Percentiles rank a stretch among this genome's conserved stretches.
These are phyloP conservation scores for Mortierella sp. DNA, from an alignment of 371 early-diverging fungal genomes.

Conservation along the genomic window DNA sequence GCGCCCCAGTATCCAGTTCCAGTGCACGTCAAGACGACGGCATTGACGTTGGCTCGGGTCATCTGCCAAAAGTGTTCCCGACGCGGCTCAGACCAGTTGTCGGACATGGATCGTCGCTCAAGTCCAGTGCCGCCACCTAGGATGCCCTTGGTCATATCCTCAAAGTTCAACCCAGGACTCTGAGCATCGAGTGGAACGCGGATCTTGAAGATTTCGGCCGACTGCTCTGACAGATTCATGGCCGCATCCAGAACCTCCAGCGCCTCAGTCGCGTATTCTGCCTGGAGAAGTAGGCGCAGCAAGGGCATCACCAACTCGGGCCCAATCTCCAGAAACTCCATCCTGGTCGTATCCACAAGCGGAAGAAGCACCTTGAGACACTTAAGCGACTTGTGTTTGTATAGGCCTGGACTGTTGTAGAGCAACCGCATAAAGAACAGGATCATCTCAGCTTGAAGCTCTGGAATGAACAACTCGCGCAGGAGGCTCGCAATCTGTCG, in stretches of 20 bases:
- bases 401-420: conserved; percentile 72
- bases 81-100: conserved; percentile 29
- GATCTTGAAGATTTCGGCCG: conserved; percentile 51
- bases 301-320: conserved; percentile 67
- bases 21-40: conserved; percentile 45
- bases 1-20: conserved; percentile 51
- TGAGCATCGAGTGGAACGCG: conserved; percentile 49
- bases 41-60: conserved; percentile 55
- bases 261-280: conserved; percentile 78
- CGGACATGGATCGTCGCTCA: conserved; percentile 41
- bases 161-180: conserved; percentile 50
- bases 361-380: conserved; percentile 78
- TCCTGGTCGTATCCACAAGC: conserved; percentile 60
- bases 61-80: conserved; percentile 56
- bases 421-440: conserved; percentile 76
- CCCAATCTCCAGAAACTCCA: conserved; percentile 56
- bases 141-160: conserved; percentile 57
- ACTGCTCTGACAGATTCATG: conserved; percentile 62
- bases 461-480: conserved; percentile 76
- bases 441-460: conserved; percentile 72
- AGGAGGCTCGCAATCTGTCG: conserved; percentile 74
- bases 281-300: conserved; percentile 71
- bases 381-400: conserved; percentile 75
- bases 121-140: conserved; percentile 54
- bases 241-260: conserved; percentile 79